Conservation (phyloP, 192 early-diverging fungal genomes). For the Geranomyces michiganensis region DNA sequence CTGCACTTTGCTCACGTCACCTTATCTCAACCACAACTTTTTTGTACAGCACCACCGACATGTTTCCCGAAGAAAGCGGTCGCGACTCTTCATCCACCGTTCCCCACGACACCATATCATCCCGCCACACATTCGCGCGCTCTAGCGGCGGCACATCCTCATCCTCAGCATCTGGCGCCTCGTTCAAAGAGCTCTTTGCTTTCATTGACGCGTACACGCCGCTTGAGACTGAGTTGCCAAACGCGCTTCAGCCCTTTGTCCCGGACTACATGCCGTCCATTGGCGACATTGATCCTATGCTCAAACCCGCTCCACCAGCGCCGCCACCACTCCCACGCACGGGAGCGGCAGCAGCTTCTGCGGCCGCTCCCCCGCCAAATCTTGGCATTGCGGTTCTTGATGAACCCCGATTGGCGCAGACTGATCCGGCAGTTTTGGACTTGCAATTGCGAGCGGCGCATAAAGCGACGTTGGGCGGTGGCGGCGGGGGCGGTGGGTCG, state of each 20-base stretch:
- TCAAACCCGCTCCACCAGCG: conserved; percentile 39
- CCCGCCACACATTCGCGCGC: not conserved
- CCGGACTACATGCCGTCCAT: conserved; percentile 66
- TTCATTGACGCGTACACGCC: conserved; percentile 55
- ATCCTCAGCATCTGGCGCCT: conserved; percentile 6
- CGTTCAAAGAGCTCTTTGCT: conserved; percentile 55
- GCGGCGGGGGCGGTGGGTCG: not conserved
- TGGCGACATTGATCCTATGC: conserved; percentile 67
- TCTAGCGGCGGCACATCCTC: not conserved
- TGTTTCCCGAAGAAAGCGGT: not conserved
- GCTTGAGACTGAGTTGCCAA: conserved; percentile 53
- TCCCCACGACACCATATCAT: not conserved
- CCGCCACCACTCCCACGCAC: not conserved
- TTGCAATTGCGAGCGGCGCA: conserved; percentile 50
- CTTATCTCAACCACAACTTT: too few species aligned
- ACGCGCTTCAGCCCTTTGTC: conserved; percentile 57
- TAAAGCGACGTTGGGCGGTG: conserved; percentile 30
- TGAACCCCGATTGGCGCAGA: conserved; percentile 53
- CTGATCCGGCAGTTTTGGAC: conserved; percentile 61
- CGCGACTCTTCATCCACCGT: not conserved
- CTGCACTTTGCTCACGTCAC: too few species aligned
- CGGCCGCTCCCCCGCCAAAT: conserved; percentile 29
- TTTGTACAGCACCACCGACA: not conserved
- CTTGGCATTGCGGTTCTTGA: conserved; percentile 54
- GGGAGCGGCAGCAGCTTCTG: not conserved